Evolutionary conservation across 1,284 basidiomycete genomes (phyloP).

Genomic region (Bondarzewia mesenterica): DNA sequence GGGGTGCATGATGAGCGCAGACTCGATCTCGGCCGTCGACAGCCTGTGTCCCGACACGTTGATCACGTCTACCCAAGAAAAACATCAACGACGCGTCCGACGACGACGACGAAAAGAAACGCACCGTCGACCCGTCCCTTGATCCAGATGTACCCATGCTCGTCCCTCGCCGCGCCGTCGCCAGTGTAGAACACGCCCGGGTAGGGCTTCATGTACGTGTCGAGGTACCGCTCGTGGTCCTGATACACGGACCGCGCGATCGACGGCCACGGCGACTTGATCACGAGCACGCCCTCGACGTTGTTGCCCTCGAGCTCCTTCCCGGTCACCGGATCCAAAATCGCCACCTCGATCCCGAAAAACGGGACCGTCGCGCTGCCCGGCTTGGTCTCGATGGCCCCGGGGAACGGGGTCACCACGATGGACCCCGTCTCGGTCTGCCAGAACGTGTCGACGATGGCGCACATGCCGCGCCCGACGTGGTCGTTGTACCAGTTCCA

Average conservation of each 20-base stretch:
- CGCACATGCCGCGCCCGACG: slow-evolving; percentile 84
- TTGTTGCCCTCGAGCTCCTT: slow-evolving; percentile 73
- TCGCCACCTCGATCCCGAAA: slow-evolving; percentile 89
- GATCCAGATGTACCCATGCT: slow-evolving; percentile 98
- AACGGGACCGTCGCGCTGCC: slow-evolving; percentile 96
- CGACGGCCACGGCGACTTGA: slow-evolving; percentile 90
- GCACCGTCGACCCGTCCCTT: slow-evolving; percentile 93
- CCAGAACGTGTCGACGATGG: slow-evolving; percentile 95
- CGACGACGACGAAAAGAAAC: slow-evolving; percentile 21
- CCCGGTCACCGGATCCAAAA: slow-evolving; percentile 82
- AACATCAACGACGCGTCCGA: not conserved
- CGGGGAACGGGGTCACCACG: slow-evolving; percentile 91
- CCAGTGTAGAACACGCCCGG: slow-evolving; percentile 92
- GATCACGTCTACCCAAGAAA: slow-evolving; percentile 59
- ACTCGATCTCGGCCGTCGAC: slow-evolving; percentile 97
- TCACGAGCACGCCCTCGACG: slow-evolving; percentile 87
- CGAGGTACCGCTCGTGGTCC: slow-evolving; percentile 78
- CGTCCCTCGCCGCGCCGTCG: slow-evolving; percentile 91
- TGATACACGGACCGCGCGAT: slow-evolving; percentile 92
- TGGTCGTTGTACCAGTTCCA: slow-evolving; percentile 99
- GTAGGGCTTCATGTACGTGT: slow-evolving; percentile 94
- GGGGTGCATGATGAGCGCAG: slow-evolving; percentile 87
- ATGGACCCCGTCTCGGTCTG: slow-evolving; percentile 98
- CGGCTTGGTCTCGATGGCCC: slow-evolving; percentile 93
- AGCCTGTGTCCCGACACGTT: slow-evolving; percentile 96